Base-by-base conservation (phyloP, 2,329 filamentous ascomycete genomes). In the Rutstroemia sp. region DNA sequence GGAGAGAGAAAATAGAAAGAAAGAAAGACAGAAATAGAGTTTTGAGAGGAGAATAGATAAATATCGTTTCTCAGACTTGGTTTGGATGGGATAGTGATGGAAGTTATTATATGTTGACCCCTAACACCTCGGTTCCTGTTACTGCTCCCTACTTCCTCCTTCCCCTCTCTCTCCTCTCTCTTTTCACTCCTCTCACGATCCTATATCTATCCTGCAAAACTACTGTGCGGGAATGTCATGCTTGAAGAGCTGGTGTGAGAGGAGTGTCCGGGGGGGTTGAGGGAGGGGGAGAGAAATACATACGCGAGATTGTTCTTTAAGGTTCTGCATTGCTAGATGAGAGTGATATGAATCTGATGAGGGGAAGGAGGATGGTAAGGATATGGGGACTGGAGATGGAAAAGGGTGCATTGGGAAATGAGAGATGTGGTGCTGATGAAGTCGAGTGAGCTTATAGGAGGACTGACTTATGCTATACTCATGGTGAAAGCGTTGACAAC, bases 201-300 rank as follows among this genome's bases (percentile, higher is more conserved):
- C 55, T 52, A 56, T 2, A 47, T 62, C 48, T 5, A 57, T 61
- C 19, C 16, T 42, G 2, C 2, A 7, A 45, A 61, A 61, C 44
- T 58, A 53, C 34, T 53, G 54, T 2, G 60, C 58, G 1, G 17
- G 5, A 1, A 61, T 27, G 0, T 42, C 10, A n/a, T 39, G 50
- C 73, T 95, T 87, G 66, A 95, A 95, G 49, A 95, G 40, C 10
- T 17, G 7, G 4, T 16, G 17, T 16, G 14, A 7, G 39, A 44
- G 14, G 27, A 16, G 5, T 5, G 5, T 23, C n/a, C n/a, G 8
- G 12, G 21, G 27, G 45, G 12, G 5, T 25, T 19, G 6, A 48
- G n/a, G 10, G 23, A 39, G 39, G 14, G 39, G 5, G n/a, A 40
- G 14, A 17, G n/a, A 30, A 30, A 30, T 21, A 12, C 40, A 7